Evolutionary conservation across 768 basidiomycete genomes (phyloP).

Genomic region (Mycena rosella): DNA sequence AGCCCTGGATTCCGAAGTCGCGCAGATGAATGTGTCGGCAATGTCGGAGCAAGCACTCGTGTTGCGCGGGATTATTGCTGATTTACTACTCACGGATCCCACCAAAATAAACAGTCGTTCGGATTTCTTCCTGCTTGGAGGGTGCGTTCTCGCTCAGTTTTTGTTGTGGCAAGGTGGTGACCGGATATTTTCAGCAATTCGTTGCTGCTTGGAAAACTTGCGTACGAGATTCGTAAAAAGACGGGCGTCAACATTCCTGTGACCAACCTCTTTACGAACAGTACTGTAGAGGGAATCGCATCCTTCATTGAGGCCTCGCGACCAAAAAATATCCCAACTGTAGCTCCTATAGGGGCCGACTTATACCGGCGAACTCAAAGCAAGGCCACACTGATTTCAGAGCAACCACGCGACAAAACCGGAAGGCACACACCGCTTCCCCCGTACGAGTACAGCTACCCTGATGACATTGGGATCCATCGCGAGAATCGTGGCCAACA

Average conservation of each 20-base stretch:
- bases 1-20: conserved; percentile 39
- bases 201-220: conserved; percentile 57
- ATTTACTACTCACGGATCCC: conserved; percentile 47
- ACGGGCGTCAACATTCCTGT: conserved; percentile 53
- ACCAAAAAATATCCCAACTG: conserved; percentile 6
- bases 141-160: not conserved
- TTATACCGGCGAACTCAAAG: not conserved
- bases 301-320: conserved; percentile 46
- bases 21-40: conserved; percentile 31
- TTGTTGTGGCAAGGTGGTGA: not conserved
- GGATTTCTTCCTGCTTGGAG: conserved; percentile 59
- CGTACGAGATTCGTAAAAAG: conserved; percentile 54
- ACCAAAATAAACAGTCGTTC: conserved; percentile 46
- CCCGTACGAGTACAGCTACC: not conserved
- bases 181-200: conserved; percentile 48
- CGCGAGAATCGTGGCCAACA: conserved; percentile 45
- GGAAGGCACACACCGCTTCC: not conserved
- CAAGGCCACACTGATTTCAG: conserved; percentile 25
- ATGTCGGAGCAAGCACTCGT: conserved; percentile 48
- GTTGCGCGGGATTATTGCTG: conserved; percentile 53
- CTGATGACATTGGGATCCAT: conserved; percentile 3
- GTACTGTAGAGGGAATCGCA: conserved; percentile 56
- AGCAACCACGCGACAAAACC: not conserved
- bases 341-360: too few relatives aligned
- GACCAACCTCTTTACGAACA: conserved; percentile 55